These are phyloP conservation scores for Coemansia sp. DNA, from an alignment of 192 early-diverging fungal species.

Conservation along the genomic window DNA sequence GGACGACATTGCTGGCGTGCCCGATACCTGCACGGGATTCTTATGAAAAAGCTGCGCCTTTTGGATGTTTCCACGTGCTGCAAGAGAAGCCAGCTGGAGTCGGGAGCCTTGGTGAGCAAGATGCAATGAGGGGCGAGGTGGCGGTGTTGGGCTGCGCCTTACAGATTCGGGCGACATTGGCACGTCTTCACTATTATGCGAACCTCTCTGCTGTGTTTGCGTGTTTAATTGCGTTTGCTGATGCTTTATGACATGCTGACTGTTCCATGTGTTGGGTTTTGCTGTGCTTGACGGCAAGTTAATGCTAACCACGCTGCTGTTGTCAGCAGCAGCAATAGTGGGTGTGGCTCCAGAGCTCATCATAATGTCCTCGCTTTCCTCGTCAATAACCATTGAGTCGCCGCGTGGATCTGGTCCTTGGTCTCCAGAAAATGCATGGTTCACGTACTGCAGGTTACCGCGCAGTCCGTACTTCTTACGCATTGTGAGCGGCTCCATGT, in stretches of 20 bases:
- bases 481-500: slow-evolving; percentile 46
- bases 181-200: slow-evolving; percentile 6
- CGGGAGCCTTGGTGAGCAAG: slow-evolving; percentile 1
- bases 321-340: background rate
- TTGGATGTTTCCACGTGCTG: slow-evolving; percentile 14
- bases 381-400: slow-evolving; percentile 5
- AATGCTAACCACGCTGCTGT: background rate
- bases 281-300: slow-evolving; percentile 12
- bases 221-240: background rate
- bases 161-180: slow-evolving; percentile 18
- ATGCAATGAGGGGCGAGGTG: slow-evolving; percentile 9
- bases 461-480: slow-evolving; percentile 56
- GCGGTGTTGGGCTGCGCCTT: slow-evolving; percentile 7
- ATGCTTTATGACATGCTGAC: background rate
- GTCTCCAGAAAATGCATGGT: slow-evolving; percentile 19
- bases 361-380: slow-evolving; percentile 4
- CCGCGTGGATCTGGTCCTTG: slow-evolving; percentile 39
- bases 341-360: background rate
- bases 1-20: slow-evolving; percentile 9
- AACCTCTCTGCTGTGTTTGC: background rate
- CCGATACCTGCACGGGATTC: slow-evolving; percentile 21
- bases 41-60: slow-evolving; percentile 43
- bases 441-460: slow-evolving; percentile 46
- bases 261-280: slow-evolving; percentile 33
- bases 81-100: slow-evolving; percentile 1